These are phyloP conservation scores for Kazachstania sp. DNA, from an alignment of 1,139 yeast genomes.

Conservation along the genomic window DNA sequence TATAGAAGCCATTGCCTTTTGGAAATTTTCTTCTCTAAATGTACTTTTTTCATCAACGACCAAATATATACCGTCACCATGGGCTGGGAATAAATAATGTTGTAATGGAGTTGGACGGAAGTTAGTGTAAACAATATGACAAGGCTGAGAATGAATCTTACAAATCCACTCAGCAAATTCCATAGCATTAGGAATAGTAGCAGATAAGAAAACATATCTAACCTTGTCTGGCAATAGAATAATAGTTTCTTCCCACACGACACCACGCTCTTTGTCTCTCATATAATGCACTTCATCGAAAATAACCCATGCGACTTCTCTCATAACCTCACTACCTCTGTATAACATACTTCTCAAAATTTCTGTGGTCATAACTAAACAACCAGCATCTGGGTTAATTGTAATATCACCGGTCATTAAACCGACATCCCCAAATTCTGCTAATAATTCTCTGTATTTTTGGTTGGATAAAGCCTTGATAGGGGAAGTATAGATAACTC, in stretches of 20 bases:
- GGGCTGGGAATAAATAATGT: slow-evolving; percentile 93
- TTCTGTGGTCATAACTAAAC: slow-evolving; percentile 97
- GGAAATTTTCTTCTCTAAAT: slow-evolving; percentile 95
- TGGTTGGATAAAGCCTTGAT: slow-evolving; percentile 95
- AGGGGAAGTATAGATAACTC: slow-evolving; percentile 95
- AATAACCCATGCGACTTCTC: slow-evolving; percentile 95
- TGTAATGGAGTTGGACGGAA: slow-evolving; percentile 98
- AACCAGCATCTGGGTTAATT: slow-evolving; percentile 92
- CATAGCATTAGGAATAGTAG: slow-evolving; percentile 97
- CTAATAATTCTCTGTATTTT: slow-evolving; percentile 84
- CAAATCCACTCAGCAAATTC: slow-evolving; percentile 99
- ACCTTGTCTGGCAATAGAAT: slow-evolving; percentile 93
- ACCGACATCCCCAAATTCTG: slow-evolving; percentile 94
- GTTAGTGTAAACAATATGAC: slow-evolving; percentile 97
- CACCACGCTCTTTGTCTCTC: slow-evolving; percentile 95
- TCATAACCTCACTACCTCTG: slow-evolving; percentile 87
- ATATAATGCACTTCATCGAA: slow-evolving; percentile 96
- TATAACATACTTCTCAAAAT: slow-evolving; percentile 87
- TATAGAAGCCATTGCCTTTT: slow-evolving; percentile 94
- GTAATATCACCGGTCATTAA: slow-evolving; percentile 98
- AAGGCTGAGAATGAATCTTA: slow-evolving; percentile 88
- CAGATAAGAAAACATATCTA: slow-evolving; percentile 77
- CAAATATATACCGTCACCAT: slow-evolving; percentile 93
- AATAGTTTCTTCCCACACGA: slow-evolving; percentile 98
- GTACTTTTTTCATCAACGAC: slow-evolving; percentile 97